These are phyloP conservation scores for Claviceps monticola DNA, from an alignment of 2,329 filamentous ascomycete genomes.

Conservation along the genomic window DNA sequence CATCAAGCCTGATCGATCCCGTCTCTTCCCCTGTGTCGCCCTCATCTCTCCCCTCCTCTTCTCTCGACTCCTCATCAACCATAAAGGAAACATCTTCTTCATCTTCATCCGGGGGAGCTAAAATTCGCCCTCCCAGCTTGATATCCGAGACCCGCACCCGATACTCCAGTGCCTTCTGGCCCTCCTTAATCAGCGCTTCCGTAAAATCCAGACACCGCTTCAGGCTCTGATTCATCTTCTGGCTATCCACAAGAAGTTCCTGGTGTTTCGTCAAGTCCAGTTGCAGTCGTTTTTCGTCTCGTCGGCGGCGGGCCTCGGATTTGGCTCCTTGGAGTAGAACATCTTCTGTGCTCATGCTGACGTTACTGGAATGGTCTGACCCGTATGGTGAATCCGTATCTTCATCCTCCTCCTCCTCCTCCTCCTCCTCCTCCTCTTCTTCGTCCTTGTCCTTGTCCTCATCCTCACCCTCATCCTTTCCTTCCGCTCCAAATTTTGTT, in stretches of 20 bases:
- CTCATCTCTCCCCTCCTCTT: conserved; percentile 5
- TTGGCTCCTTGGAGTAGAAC: conserved; percentile 27
- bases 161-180: conserved; percentile 75
- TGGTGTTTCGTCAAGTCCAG: conserved; percentile 81
- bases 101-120: conserved; percentile 53
- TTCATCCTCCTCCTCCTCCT: conserved; percentile 16
- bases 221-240: conserved; percentile 90
- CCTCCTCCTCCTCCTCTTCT: conserved; percentile 11
- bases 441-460: conserved; percentile 11
- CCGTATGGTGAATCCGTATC: conserved; percentile 39
- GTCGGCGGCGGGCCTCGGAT: conserved; percentile 36
- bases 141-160: conserved; percentile 66
- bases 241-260: conserved; percentile 74
- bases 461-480: background rate
- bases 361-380: conserved; percentile 31
- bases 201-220: conserved; percentile 82
- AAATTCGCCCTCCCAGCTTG: conserved; percentile 65
- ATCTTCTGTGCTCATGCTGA: conserved; percentile 15
- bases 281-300: conserved; percentile 71
- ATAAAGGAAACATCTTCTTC: conserved; percentile 15
- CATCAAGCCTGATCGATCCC: conserved; percentile 12
- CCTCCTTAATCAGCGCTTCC: conserved; percentile 80
- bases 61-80: background rate
- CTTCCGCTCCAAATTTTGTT: conserved; percentile 22
- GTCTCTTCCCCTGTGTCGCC: conserved; percentile 10